Percentiles rank a stretch among this genome's conserved stretches.
phyloP scores from a whole-genome alignment of 2,329 filamentous ascomycete species.

The Cladosporium sphaerospermum region DNA sequence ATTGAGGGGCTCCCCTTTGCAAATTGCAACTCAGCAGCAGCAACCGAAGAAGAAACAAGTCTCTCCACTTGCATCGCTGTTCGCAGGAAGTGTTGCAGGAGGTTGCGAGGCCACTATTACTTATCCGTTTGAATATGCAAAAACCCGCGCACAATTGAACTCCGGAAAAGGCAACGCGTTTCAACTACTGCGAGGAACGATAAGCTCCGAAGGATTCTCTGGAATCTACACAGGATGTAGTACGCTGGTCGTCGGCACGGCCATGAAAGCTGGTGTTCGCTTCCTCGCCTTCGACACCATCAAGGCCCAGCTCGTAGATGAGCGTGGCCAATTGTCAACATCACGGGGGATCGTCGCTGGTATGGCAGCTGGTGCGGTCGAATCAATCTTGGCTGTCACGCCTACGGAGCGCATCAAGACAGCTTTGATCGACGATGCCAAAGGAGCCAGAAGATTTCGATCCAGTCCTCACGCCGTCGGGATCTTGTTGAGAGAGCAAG shows the following conservation, averaged over 20 bases:
- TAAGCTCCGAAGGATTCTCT: conserved; percentile 21
- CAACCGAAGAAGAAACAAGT: conserved; percentile 1
- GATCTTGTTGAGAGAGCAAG: conserved; percentile 34
- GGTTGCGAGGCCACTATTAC: conserved; percentile 49
- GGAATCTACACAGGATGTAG: conserved; percentile 30
- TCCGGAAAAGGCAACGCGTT: conserved; percentile 20
- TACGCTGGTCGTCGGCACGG: conserved; percentile 25
- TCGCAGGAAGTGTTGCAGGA: conserved; percentile 48
- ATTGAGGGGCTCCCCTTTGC: not conserved
- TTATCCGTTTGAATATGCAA: conserved; percentile 32
- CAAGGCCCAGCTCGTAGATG: conserved; percentile 23
- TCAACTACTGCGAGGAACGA: conserved; percentile 19
- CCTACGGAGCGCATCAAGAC: conserved; percentile 67
- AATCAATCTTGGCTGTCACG: conserved; percentile 59
- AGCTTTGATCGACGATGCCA: conserved; percentile 56
- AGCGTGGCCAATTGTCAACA: conserved; percentile 23
- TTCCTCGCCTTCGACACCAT: conserved; percentile 29
- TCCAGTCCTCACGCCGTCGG: conserved; percentile 2
- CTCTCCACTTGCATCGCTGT: conserved; percentile 37
- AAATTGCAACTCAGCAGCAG: not conserved
- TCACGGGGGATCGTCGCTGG: conserved; percentile 42
- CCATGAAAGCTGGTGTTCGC: conserved; percentile 29
- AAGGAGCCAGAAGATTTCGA: conserved; percentile 20
- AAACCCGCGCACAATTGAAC: conserved; percentile 29
- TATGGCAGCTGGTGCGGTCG: conserved; percentile 57